A percentile compares a stretch with the other conserved stretches of the same genome.
These are phyloP conservation scores for Cryptococcus maquisensis DNA, from an alignment of 1,284 basidiomycete genomes.

Conservation along the genomic window DNA sequence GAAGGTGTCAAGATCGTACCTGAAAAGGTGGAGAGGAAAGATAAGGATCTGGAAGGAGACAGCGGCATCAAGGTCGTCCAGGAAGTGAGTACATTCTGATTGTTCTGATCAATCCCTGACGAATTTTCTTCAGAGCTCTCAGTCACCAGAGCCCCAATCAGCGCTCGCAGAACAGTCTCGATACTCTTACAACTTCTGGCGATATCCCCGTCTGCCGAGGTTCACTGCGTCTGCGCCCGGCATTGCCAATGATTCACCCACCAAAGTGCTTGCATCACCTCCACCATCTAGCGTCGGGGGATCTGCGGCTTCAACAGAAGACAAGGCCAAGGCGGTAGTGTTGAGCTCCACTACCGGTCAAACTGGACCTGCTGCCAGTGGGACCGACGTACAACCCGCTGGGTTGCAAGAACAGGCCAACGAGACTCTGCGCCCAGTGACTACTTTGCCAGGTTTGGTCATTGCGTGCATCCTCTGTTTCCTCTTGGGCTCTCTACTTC, in stretches of 20 bases:
- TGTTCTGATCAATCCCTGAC: background rate
- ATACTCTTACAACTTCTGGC: constrained; percentile 18
- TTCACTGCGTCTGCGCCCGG: constrained; percentile 18
- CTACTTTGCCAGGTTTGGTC: constrained; percentile 55
- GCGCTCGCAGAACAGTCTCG: constrained; percentile 7
- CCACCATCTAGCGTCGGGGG: background rate
- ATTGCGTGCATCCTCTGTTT: constrained; percentile 82
- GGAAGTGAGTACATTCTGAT: constrained; percentile 4
- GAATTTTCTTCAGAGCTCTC: background rate
- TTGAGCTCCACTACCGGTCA: background rate
- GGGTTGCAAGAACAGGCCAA: background rate
- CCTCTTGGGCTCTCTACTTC: constrained; percentile 80
- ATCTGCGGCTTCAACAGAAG: background rate
- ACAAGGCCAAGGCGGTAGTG: background rate
- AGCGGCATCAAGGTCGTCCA: background rate
- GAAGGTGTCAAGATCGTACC: constrained; percentile 2
- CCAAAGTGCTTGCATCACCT: constrained; percentile 2
- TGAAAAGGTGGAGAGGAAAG: background rate
- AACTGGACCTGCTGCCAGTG: background rate
- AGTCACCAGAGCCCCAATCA: constrained; percentile 7
- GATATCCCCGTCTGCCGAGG: constrained; percentile 18
- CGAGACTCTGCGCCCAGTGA: constrained; percentile 14
- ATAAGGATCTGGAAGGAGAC: background rate
- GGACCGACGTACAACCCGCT: background rate
- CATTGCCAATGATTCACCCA: constrained; percentile 13